A percentile compares a stretch with the other conserved stretches of the same genome.
phyloP scores from a whole-genome alignment of 2,329 filamentous ascomycete genomes.

The Colletotrichum magnum region DNA sequence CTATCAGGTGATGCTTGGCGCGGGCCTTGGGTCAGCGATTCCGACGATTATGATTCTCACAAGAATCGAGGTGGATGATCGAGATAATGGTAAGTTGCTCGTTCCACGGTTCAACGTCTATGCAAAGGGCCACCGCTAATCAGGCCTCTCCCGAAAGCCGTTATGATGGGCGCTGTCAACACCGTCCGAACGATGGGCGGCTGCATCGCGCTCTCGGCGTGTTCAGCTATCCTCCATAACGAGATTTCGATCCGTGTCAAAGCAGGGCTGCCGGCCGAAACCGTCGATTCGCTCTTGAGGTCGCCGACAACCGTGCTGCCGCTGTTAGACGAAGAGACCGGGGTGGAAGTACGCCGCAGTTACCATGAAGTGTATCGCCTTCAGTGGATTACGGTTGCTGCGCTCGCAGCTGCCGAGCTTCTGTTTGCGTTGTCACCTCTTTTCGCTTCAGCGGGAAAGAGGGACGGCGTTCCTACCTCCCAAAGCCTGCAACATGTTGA shows the following conservation, averaged over 20 bases:
- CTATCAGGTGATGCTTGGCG: not conserved
- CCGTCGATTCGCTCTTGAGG: not conserved
- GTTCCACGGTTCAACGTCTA: not conserved
- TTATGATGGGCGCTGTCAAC: conserved; percentile 11
- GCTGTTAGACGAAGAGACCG: not conserved
- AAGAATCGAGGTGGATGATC: conserved; percentile 9
- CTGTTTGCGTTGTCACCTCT: too few species aligned
- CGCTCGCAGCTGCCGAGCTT: not conserved
- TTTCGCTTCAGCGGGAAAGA: too few species aligned
- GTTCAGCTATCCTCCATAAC: conserved; percentile 9
- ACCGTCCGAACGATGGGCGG: conserved; percentile 9
- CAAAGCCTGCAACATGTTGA: too few species aligned
- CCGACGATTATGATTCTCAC: conserved; percentile 3
- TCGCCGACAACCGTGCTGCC: conserved; percentile 3
- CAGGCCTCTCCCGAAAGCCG: not conserved
- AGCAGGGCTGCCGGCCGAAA: not conserved
- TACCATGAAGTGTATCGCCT: conserved; percentile 11
- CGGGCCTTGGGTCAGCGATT: not conserved
- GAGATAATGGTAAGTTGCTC: conserved; percentile 7
- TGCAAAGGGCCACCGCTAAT: not conserved
- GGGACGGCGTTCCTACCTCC: too few species aligned
- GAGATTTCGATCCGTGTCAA: not conserved
- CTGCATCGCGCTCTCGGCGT: conserved; percentile 2
- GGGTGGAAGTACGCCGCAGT: not conserved
- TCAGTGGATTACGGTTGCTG: not conserved